Conservation (phyloP, 257 asterid species). For the Sherardia arvensis region DNA sequence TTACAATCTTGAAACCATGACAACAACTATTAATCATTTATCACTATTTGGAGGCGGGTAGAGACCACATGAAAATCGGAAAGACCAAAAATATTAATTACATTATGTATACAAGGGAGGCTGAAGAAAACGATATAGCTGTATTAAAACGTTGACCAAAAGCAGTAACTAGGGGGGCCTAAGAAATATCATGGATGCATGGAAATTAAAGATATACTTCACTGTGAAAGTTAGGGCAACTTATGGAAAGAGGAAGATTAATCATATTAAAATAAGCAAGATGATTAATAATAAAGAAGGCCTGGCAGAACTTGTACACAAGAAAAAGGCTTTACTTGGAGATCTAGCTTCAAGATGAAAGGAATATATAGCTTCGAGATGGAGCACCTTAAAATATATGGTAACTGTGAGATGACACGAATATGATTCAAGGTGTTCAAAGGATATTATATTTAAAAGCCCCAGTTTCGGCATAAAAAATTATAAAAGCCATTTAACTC, state of each 20-base stretch:
- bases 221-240: neutral
- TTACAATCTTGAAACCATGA: neutral
- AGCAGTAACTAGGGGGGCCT: neutral
- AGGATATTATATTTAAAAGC: neutral
- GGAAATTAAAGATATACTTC: neutral
- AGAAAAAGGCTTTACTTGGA: neutral
- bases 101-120: neutral
- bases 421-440: neutral
- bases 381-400: too few species aligned
- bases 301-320: neutral
- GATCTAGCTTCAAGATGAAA: neutral
- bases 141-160: neutral
- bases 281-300: neutral
- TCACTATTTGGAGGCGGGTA: neutral
- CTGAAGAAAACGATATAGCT: neutral
- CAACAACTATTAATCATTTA: neutral
- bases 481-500: neutral
- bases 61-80: neutral
- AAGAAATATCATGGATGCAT: neutral
- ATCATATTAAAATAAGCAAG: neutral
- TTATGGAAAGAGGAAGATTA: neutral
- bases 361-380: too few species aligned
- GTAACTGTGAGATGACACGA: too few species aligned
- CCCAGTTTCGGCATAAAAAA: neutral
- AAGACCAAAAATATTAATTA: neutral